Evolutionary conservation across 805 yeast genomes (phyloP).

Genomic region (Barnettozyma vustinii): DNA sequence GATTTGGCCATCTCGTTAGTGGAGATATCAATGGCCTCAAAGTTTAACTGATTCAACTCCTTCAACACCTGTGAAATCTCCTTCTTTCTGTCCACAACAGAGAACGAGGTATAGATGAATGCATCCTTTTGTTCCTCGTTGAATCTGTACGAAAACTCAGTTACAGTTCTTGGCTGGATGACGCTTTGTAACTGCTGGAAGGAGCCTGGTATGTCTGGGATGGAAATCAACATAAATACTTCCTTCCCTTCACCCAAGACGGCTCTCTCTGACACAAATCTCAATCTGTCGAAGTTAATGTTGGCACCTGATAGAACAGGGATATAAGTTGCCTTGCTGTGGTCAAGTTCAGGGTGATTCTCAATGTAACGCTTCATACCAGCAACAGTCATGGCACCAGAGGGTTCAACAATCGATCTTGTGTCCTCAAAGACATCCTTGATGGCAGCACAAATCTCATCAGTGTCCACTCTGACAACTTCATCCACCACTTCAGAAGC

Average conservation of each 20-base stretch:
- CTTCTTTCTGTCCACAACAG: conserved; percentile 66
- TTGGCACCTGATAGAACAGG: conserved; percentile 94
- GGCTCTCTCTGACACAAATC: conserved; percentile 96
- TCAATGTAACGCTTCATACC: conserved; percentile 82
- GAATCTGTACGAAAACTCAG: conserved; percentile 86
- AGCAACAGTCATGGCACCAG: conserved; percentile 96
- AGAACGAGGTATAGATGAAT: conserved; percentile 81
- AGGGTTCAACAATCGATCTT: conserved; percentile 89
- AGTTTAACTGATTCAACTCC: conserved; percentile 56
- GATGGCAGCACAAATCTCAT: conserved; percentile 94
- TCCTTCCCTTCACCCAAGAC: conserved; percentile 98
- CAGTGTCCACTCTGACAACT: conserved; percentile 77
- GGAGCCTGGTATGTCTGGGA: conserved; percentile 92
- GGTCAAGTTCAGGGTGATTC: conserved; percentile 64
- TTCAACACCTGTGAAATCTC: conserved; percentile 65
- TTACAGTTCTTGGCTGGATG: conserved; percentile 82
- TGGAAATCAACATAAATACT: conserved; percentile 82
- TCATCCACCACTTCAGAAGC: conserved; percentile 82
- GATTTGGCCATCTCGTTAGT: conserved; percentile 93
- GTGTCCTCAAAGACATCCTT: conserved; percentile 96
- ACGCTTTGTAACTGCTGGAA: conserved; percentile 71
- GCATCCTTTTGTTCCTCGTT: conserved; percentile 48
- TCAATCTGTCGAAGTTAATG: conserved; percentile 93
- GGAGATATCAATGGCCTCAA: conserved; percentile 77
- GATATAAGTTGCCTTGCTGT: conserved; percentile 63